Base-by-base conservation (phyloP, 208 protist genomes). In the Endotrypanum monterogeii region DNA sequence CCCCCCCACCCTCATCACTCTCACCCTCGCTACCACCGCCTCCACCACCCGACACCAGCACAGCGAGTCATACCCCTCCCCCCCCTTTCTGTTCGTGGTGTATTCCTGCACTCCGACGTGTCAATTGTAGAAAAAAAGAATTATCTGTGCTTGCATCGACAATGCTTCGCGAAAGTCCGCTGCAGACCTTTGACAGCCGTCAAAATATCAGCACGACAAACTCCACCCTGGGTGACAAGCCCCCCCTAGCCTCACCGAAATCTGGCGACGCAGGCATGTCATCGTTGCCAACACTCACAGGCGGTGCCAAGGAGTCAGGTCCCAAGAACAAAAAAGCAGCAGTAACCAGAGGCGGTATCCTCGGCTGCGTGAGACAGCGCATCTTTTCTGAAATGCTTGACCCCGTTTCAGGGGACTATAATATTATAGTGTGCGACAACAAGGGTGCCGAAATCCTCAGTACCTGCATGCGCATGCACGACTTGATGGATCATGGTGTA, bases 401-500 rank as follows among this genome's bases (percentile, higher is more conserved):
- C 55, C 76, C 76, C 37, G 87, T 92, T 1, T 61, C 69, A 4
- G 86, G 82, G 18, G 35, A 70, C 7, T 89, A 86, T 76, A 95
- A 95, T 71, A 86, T 94, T 61, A 71, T 94, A 50, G 78, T 96
- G 11, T 93, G 85, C 69, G 91, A 96, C 58, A 71, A 79, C n/a
- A 66, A 72, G 7, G 83, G 81, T 0, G 83, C 87, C 16, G 74
- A 88, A 41, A 75, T 93, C 48, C 76, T 96, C 30, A 93, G 85
- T 71, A 82, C 67, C 23, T 90, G 79, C 58, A 52, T 92, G 50
- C 86, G 87, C 71, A 89, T 96, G 82, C 79, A 92, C 71, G 89
- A 96, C 54, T 72, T 96, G 52, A 91, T 94, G 88, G 84, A 85
- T 52, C 88, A 93, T 69, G 88, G 86, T 62, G 82, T 94, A 14